Conservation (phyloP, 371 early-diverging fungal species). For the Sporodiniella umbellata region DNA sequence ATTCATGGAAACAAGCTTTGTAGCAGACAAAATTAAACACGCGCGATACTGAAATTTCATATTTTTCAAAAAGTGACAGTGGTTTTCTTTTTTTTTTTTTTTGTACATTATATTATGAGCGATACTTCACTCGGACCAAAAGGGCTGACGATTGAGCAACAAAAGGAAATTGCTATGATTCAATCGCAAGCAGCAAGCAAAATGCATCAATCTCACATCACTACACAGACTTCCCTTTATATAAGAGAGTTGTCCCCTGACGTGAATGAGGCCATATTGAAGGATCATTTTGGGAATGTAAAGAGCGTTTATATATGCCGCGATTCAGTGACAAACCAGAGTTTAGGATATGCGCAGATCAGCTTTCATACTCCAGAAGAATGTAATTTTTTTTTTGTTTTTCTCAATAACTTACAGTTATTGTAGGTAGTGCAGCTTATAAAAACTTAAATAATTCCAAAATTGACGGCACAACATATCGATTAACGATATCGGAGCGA, state of each 20-base stretch:
- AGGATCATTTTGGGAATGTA: conserved; percentile 86
- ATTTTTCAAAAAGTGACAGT: background rate
- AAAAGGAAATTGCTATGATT: conserved; percentile 36
- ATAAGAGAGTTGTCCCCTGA: conserved; percentile 88
- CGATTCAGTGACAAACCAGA: conserved; percentile 92
- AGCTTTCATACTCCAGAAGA: conserved; percentile 79
- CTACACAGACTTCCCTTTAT: conserved; percentile 53
- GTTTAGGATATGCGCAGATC: conserved; percentile 97
- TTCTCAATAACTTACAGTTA: background rate
- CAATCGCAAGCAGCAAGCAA: conserved; percentile 31
- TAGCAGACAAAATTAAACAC: too few species aligned
- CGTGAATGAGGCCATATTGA: conserved; percentile 92
- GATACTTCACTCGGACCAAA: conserved; percentile 18
- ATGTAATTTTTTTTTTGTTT: conserved; percentile 38
- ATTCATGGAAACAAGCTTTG: too few species aligned
- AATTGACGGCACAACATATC: conserved; percentile 90
- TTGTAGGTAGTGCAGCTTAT: conserved; percentile 79
- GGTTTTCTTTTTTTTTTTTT: background rate
- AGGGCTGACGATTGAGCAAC: conserved; percentile 34
- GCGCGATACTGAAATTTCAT: too few species aligned
- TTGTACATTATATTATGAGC: background rate
- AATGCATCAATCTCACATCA: background rate
- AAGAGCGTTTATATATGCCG: conserved; percentile 96
- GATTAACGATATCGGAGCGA: conserved; percentile 98
- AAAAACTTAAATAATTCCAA: conserved; percentile 88